Evolutionary conservation across 2,329 filamentous ascomycete species (phyloP), one percentile per base, ranked within the genome.

Genomic region (Didymosphaeria variabile): DNA sequence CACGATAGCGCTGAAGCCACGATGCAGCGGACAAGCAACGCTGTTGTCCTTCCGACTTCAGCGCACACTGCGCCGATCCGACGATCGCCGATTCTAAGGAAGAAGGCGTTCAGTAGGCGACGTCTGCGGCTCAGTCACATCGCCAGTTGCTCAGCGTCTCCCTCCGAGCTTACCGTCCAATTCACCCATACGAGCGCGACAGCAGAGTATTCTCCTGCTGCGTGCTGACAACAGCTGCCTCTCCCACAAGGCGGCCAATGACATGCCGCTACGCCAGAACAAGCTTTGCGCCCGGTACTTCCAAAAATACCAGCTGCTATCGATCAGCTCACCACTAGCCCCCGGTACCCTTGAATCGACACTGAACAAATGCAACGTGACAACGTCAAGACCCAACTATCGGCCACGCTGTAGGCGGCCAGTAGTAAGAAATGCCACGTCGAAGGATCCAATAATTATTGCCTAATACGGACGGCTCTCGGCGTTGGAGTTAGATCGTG

Each of bases 341-440:
- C 42, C 31, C 42, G 19, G 17, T 32, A 55, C 29, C 40, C 38
- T 45, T 26, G 40, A 12, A 23, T 38, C 19, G 21, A 46, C n/a
- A n/a, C n/a, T n/a, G n/a, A n/a, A n/a, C 15, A 38, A 15, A 55
- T 55, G 53, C 53, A 55, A 46, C 53, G n/a, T 55, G 42, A 46
- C 53, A 55, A 46, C 53, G n/a, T 55, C 53, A 46, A 44, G 42
- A 7, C 45, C 23, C 5, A 12, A 49, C n/a, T 47, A 45, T 32
- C 5, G 42, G 13, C 42, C 13, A 13, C 13, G 12, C 53, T 47
- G 40, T 44, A 23, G 36, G 29, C n/a, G 36, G 40, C 26, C 52
- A 42, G 34, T 29, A 29, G 23, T 29, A 10, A n/a, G 5, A 40
- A 15, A 55, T 55, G 52, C 38, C 52, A 55, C 52, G 52, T 21